Base-by-base conservation (phyloP, 2,329 filamentous ascomycete genomes). In the Cadophora gregata region DNA sequence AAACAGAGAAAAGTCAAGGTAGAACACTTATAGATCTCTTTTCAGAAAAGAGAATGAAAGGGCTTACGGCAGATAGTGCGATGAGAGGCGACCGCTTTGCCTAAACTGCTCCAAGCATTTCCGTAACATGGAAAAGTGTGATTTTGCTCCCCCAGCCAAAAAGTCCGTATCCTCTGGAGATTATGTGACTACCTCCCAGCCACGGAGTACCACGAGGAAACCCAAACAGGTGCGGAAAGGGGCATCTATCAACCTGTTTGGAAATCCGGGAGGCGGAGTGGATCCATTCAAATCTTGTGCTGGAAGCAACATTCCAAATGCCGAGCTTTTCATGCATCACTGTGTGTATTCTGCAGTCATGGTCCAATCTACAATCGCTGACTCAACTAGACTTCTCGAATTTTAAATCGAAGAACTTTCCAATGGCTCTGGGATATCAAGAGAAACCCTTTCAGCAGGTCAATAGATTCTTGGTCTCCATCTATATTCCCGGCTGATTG, bases 1-100 rank as follows among this genome's bases (percentile, higher is more conserved):
- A 63, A 62, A 36, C 47, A 45, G 25, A 55, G 59, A 9, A 63
- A 63, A 60, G 53, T 66, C 27, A 66, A 66, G 31, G 64, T 63
- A 12, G 12, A 42, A 16, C 19, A 12, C 19, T 12, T 16, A 33
- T 16, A 42, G 14, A 5, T 16, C 38, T 16, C 38, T n/a, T n/a
- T n/a, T 42, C 38, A 16, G 59, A 6, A 62, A 62, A 59, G 38
- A 63, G 29, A 63, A 66, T 24, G 60, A 55, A 12, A n/a, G 29
- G 10, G 19, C 38, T 33, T 38, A 31, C 33, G 36, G 42, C 25
- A 7, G 33, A 31, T 24, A 66, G 64, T 66, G 64, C 33, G 64
- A 66, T 63, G 60, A 66, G 14, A 12, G 21, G 19, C 25, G 51
- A 21, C 64, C 64, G 4, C n/a, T 63, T 2, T 66, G 64, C 36